Percentiles rank a stretch among this genome's conserved stretches.
These are phyloP conservation scores for Ogataea nitratoaversa DNA, from an alignment of 805 yeast species.

Conservation along the genomic window DNA sequence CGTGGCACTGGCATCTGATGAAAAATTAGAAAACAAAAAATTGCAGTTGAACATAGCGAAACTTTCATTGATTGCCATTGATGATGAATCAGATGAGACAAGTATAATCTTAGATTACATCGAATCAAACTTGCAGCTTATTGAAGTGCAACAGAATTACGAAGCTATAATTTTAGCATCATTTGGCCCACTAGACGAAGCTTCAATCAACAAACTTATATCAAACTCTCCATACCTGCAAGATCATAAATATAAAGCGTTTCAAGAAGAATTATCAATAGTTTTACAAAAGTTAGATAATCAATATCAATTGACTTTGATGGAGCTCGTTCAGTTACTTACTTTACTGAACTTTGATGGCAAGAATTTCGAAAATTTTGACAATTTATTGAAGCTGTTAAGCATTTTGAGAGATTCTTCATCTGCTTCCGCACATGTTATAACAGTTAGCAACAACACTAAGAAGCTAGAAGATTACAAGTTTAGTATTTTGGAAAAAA, in stretches of 20 bases:
- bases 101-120: conserved; percentile 37
- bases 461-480: neutral
- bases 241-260: conserved; percentile 16
- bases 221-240: conserved; percentile 19
- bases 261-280: conserved; percentile 13
- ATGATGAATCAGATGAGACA: conserved; percentile 16
- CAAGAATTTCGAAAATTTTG: conserved; percentile 42
- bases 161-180: conserved; percentile 27
- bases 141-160: conserved; percentile 26
- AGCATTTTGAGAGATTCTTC: conserved; percentile 36
- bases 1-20: conserved; percentile 35
- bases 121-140: conserved; percentile 35
- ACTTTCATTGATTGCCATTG: conserved; percentile 50
- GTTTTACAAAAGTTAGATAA: conserved; percentile 30
- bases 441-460: neutral
- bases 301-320: conserved; percentile 36
- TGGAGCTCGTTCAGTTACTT: conserved; percentile 49
- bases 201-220: conserved; percentile 18
- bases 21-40: conserved; percentile 42
- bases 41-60: conserved; percentile 70
- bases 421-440: conserved; percentile 4
- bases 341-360: conserved; percentile 41
- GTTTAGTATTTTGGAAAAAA: conserved; percentile 22
- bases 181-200: conserved; percentile 20
- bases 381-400: conserved; percentile 48